Evolutionary conservation across 306 rosid species (phyloP).

Genomic region (Cotoneaster glaucophyllus): DNA sequence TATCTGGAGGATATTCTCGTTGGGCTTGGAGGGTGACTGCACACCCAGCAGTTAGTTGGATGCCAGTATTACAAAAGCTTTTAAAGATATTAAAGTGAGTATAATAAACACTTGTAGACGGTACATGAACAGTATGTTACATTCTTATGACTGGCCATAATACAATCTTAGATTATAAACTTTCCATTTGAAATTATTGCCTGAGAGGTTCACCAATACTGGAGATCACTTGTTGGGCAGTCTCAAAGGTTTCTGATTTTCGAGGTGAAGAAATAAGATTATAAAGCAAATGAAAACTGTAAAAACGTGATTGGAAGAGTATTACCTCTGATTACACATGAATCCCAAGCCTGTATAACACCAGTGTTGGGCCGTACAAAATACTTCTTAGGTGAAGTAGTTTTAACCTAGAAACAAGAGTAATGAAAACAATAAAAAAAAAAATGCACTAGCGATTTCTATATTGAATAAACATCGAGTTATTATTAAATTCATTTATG

Average conservation of each 20-base stretch:
- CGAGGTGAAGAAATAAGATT: background rate
- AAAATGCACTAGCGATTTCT: background rate
- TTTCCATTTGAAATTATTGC: background rate
- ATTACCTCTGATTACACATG: conserved; percentile 82
- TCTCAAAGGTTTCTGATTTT: background rate
- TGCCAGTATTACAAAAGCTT: conserved; percentile 2
- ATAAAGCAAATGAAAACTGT: background rate
- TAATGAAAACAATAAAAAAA: background rate
- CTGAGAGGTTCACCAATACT: background rate
- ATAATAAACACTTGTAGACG: conserved; percentile 16
- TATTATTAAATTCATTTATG: background rate
- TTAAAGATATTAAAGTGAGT: background rate
- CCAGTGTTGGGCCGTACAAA: conserved; percentile 96
- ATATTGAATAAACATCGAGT: background rate
- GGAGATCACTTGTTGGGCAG: background rate
- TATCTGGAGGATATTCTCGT: conserved; percentile 75
- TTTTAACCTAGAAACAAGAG: conserved; percentile 67
- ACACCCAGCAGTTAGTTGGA: conserved; percentile 26
- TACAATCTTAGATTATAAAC: background rate
- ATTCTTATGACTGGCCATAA: conserved; percentile 10
- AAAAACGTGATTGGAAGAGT: conserved; percentile 12
- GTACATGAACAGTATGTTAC: background rate
- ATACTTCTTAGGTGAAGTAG: conserved; percentile 96
- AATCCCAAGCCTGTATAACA: conserved; percentile 74
- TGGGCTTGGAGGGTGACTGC: conserved; percentile 96